Base-by-base conservation (phyloP, 163 green algal species). In the Chloromonas sp. region DNA sequence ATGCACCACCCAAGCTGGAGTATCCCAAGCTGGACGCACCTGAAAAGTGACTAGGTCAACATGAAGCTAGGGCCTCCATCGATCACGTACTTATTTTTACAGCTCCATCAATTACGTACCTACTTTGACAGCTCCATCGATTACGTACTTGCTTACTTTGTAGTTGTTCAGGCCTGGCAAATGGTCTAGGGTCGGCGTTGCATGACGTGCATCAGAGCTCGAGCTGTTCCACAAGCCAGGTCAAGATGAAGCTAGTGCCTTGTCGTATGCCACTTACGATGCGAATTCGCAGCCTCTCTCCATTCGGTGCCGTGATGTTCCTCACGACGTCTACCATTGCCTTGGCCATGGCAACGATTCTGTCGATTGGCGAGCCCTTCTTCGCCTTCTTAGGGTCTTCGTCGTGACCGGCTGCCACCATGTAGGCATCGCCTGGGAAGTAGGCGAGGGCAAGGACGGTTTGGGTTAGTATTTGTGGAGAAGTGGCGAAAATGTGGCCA, bases 321-420 rank as follows among this genome's bases (percentile, higher is more conserved):
- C 78, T 82, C 14, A 90, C 89, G 2, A 87, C 86, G 60, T 91
- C 87, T 58, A 93, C 85, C 90, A 92, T 92, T 71, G 85, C 90
- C 3, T 83, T 76, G 8, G 85, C 88, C 82, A 93, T 90, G 60
- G 84, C 87, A 57, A 91, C 14, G 15, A 91, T 85, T 3, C 88
- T 14, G 5, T 79, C 71, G 14, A 36, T 36, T 2, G 71, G 71
- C 13, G 71, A 59, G 71, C 71, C 71, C 13, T 58, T 36, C 71
- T 79, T 36, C 59, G 62, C 81, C 86, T 89, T 92, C 2, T 83
- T 71, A 0, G 84, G 66, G 85, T 92, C 85, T 83, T 92, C 89
- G 60, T 92, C 89, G 78, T 92, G 89, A 0, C 89, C 89, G 13
- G 86, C 88, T 0, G 87, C 87, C 15, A 92, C 88, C 88, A 93